Evolutionary conservation across 768 basidiomycete species (phyloP), one percentile per base, ranked within the genome.

Genomic region (Kwoniella heveanensis): DNA sequence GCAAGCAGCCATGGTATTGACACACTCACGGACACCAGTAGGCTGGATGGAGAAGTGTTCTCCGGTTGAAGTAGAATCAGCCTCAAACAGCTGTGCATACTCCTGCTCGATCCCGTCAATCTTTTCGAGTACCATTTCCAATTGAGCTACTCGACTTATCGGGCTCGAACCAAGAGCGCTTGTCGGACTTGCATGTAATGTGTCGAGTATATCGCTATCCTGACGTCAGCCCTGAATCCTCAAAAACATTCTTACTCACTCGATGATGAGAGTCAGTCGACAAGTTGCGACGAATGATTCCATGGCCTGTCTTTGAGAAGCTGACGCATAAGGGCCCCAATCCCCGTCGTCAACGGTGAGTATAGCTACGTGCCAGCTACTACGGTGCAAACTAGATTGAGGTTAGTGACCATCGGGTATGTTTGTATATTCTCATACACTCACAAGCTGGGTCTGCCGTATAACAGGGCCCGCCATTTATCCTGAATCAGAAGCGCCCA

Each of bases 401-500:
- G 6, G 15, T 46, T 26, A 22, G 52, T 55, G 24, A 54, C 21
- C 25, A 9, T 36, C 5, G 13, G 32, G 13, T 32, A 6, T 13
- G 32, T 5, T n/a, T 8, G 4, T 1, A 10, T 24, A 47, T 65
- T n/a, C 51, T 46, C 52, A 46, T 55, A 24, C 39, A 24, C 13
- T 59, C 66, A 17, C 58, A 49, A 62, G 27, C 50, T 52, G 2
- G 50, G 50, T 52, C 50, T n/a, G 8, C 50, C 50, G 27, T 52
- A 22, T 32, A 32, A 32, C 32, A 32, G 32, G 7, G 32, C 32
- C 5, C 32, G 32, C 32, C 66, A 67, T 54, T 67, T 67, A 32
- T 67, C 66, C 17, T 60, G 57, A 8, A 67, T 62, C 29, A 58
- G 39, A n/a, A 67, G 62, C 12, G 56, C 52, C 56, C 66, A 67